Evolutionary conservation across 306 rosid genomes (phyloP).

Genomic region (Cucurbita maxima): DNA sequence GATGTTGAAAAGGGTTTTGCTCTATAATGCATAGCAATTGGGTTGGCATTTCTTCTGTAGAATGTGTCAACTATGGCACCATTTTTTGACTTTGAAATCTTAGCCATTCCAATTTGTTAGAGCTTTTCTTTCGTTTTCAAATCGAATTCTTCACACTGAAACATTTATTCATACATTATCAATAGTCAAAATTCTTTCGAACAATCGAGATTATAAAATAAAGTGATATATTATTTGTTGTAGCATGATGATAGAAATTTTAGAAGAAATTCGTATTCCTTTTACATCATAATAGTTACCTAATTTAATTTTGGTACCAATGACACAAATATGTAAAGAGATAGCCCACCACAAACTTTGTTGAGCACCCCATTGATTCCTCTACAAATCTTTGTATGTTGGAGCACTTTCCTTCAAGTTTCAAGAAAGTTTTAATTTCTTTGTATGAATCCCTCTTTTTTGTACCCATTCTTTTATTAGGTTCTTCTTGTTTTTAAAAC

Average conservation of each 20-base stretch:
- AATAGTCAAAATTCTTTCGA: not conserved
- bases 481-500: not conserved
- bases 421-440: not conserved
- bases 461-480: not conserved
- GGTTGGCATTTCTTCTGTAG: slow-evolving; percentile 2
- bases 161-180: not conserved
- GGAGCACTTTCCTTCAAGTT: not conserved
- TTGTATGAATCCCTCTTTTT: not conserved
- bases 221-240: not conserved
- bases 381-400: not conserved
- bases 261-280: not conserved
- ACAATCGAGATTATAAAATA: not conserved
- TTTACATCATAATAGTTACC: not conserved
- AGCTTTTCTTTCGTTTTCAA: not conserved
- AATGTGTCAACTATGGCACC: not conserved
- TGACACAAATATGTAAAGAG: not conserved
- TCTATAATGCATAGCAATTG: not conserved
- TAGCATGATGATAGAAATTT: not conserved
- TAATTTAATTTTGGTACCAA: not conserved
- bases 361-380: not conserved
- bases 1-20: not conserved
- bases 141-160: not conserved
- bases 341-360: not conserved
- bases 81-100: not conserved
- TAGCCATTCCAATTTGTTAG: not conserved